Conservation (phyloP, 345 rosid genomes). For the Carallia brachiata region DNA sequence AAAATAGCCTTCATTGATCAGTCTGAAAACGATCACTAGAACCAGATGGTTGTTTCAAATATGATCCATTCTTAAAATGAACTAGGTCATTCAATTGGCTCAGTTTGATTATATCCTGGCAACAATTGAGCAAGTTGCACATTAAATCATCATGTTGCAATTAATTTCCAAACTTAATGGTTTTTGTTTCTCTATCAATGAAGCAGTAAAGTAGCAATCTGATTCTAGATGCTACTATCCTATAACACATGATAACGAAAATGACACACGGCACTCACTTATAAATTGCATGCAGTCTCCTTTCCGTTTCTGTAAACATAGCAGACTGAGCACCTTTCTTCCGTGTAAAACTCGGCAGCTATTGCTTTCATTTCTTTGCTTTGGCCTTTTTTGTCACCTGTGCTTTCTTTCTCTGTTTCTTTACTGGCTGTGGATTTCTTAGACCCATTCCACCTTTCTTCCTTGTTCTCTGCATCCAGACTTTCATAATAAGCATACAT, state of each 20-base stretch:
- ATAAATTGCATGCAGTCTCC: too few species aligned
- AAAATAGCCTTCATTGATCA: too few species aligned
- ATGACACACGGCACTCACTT: too few species aligned
- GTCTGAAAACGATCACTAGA: too few species aligned
- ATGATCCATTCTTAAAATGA: background rate
- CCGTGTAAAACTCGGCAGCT: background rate
- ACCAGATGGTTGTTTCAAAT: too few species aligned
- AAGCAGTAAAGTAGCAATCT: background rate
- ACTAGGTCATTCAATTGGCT: background rate
- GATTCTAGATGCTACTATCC: background rate
- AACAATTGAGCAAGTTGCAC: too few species aligned
- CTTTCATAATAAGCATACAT: constrained; percentile 6
- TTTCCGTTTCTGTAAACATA: too few species aligned
- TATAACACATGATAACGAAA: too few species aligned
- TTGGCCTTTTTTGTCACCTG: constrained; percentile 45
- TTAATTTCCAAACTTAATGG: background rate
- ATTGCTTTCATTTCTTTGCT: constrained; percentile 34
- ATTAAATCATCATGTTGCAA: background rate
- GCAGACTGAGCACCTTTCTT: too few species aligned
- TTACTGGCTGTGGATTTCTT: constrained; percentile 60
- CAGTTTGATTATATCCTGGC: too few species aligned
- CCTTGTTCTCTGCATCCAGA: constrained; percentile 47
- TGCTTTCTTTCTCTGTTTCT: constrained; percentile 54
- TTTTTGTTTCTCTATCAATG: background rate
- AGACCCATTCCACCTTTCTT: constrained; percentile 57